These are phyloP conservation scores for Capniomyces stellatus DNA, from an alignment of 371 early-diverging fungal species.

Conservation along the genomic window DNA sequence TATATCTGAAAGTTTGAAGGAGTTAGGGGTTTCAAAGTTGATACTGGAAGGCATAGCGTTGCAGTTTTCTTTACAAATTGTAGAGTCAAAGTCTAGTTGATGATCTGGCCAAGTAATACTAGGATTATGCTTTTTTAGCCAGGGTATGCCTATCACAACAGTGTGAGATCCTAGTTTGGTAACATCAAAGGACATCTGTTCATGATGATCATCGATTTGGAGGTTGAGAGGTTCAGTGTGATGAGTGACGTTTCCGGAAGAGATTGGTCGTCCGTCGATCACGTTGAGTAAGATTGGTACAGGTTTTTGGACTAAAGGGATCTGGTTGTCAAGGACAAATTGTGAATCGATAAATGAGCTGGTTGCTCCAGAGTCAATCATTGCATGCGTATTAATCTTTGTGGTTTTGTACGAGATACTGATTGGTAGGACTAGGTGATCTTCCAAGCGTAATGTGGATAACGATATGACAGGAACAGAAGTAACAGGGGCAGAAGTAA, in stretches of 20 bases:
- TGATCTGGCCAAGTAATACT: neutral
- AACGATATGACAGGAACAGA: too few species aligned
- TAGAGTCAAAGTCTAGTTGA: neutral
- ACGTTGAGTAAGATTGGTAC: neutral
- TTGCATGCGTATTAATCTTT: neutral
- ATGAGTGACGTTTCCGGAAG: neutral
- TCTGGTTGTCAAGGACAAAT: neutral
- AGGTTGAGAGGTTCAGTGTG: neutral
- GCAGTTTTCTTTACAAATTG: neutral
- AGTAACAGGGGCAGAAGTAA: too few species aligned
- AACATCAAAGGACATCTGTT: neutral
- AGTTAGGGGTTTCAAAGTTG: too few species aligned
- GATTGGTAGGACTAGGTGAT: slow-evolving; percentile 5
- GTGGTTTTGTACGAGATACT: neutral
- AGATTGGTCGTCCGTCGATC: neutral
- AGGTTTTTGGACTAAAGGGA: neutral
- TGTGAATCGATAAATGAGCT: neutral
- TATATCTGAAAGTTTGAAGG: too few species aligned
- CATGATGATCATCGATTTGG: neutral
- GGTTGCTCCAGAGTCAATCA: slow-evolving; percentile 7
- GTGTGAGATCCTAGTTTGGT: neutral
- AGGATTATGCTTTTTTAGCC: neutral
- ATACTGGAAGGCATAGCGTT: neutral
- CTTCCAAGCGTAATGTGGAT: too few species aligned
- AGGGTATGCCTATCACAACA: neutral